phyloP scores from a whole-genome alignment of 2,329 filamentous ascomycete genomes.

The Fusarium hostae region DNA sequence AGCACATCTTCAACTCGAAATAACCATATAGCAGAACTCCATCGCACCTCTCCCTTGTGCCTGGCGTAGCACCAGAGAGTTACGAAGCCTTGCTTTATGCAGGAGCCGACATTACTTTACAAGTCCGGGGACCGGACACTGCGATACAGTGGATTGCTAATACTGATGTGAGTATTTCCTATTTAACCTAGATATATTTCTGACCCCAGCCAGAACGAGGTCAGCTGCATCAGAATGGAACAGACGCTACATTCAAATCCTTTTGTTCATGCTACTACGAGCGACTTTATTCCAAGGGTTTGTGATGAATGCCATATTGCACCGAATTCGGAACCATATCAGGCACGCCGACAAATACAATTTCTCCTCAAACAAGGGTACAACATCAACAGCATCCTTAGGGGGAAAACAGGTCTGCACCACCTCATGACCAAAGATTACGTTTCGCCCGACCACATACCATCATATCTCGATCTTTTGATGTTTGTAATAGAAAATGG shows the following conservation, averaged over 20 bases:
- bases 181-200: too few species aligned
- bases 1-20: neutral
- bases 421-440: neutral
- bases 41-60: rapidly evolving
- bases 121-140: rapidly evolving
- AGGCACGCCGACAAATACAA: neutral
- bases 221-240: too few species aligned
- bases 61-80: rapidly evolving
- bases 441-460: too few species aligned
- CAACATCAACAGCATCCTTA: neutral
- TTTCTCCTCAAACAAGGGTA: neutral
- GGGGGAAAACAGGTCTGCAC: neutral
- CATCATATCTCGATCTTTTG: rapidly evolving
- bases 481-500: neutral
- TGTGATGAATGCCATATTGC: too few species aligned
- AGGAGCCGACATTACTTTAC: neutral
- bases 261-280: neutral
- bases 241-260: too few species aligned
- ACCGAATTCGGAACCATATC: too few species aligned
- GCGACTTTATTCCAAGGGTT: neutral
- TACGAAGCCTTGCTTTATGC: neutral
- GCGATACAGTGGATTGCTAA: neutral
- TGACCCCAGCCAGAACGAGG: neutral
- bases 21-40: neutral
- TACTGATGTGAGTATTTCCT: neutral